A percentile compares a stretch with the other conserved stretches of the same genome.
phyloP scores from a whole-genome alignment of 176 grass and related monocot species.

The Zoysia japonica region DNA sequence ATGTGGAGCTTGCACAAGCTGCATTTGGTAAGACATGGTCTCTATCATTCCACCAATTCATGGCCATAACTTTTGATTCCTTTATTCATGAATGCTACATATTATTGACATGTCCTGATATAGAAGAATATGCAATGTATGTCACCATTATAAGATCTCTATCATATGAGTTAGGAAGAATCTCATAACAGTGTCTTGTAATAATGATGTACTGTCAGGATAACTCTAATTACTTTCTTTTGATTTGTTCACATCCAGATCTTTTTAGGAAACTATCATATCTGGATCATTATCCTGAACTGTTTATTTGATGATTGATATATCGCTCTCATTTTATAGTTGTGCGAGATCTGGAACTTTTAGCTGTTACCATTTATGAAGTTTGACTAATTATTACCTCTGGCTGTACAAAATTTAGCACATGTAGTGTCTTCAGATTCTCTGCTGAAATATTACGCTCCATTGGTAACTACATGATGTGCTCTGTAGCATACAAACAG shows the following conservation, averaged over 20 bases:
- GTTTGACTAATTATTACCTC: slow-evolving; percentile 28
- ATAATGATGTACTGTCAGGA: not conserved
- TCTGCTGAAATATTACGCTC: slow-evolving; percentile 15
- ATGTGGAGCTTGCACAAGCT: slow-evolving; percentile 95
- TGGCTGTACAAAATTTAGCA: slow-evolving; percentile 25
- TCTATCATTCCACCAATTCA: slow-evolving; percentile 33
- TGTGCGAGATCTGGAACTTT: slow-evolving; percentile 2
- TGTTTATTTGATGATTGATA: slow-evolving; percentile 12
- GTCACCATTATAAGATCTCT: slow-evolving; percentile 18
- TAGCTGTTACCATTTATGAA: not conserved
- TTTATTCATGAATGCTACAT: slow-evolving; percentile 12
- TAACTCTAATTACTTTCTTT: slow-evolving; percentile 20
- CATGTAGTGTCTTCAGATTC: slow-evolving; percentile 23
- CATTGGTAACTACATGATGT: not conserved
- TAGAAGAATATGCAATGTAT: slow-evolving; percentile 23
- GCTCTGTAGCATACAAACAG: not conserved
- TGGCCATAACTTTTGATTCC: not conserved
- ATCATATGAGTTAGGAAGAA: slow-evolving; percentile 30
- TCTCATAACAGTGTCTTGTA: slow-evolving; percentile 35
- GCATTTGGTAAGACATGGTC: slow-evolving; percentile 79
- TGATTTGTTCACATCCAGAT: slow-evolving; percentile 19
- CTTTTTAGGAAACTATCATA: not conserved
- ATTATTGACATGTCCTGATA: not conserved
- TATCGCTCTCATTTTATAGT: slow-evolving; percentile 16
- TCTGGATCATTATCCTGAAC: not conserved